Evolutionary conservation across 2,329 filamentous ascomycete genomes (phyloP), one percentile per base, ranked within the genome.

Genomic region (Drechslerella coelobrocha): DNA sequence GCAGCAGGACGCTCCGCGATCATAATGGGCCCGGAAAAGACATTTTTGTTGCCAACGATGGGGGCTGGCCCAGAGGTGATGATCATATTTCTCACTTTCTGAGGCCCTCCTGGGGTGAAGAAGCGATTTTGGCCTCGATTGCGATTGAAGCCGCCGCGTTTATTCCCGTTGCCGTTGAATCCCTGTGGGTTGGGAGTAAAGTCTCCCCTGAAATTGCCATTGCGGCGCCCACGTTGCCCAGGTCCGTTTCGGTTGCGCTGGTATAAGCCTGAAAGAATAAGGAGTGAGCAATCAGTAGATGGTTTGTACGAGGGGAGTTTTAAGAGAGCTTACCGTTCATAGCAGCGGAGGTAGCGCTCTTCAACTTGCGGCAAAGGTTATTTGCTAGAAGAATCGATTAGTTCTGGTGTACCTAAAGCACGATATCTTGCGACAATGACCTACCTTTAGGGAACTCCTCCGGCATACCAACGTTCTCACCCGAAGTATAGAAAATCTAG

Each of bases 41-140:
- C 81, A 73, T 81, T 82, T 29, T 81, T 81, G 0, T 80, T 79
- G 0, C 73, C 63, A 6, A 74, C 77, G 1, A 79, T 77, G 1
- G 78, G 78, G 2, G 77, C 74, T 61, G 80, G 76, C 39, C 76
- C 72, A 17, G 75, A 72, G 14, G 72, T 53, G 21, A 26, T 23
- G 26, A 19, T 23, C 50, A 19, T 23, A 23, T 4, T 7, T 12
- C 65, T 71, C 43, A 51, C 27, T 41, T 54, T 54, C 14, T 37
- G 65, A 57, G 65, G 29, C 6, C 29, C 29, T 6, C 6, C 29
- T 31, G 29, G 29, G 12, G 29, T 31, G 12, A 31, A 31, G 29
- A 6, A 31, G 9, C n/a, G 4, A 41, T 41, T 17, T 6, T 41
- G 7, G n/a, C 37, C 37, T 5, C n/a, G 37, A 17, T 41, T 41